Conservation (phyloP, 2,329 filamentous ascomycete species). For the Coniochaeta ligniaria region DNA sequence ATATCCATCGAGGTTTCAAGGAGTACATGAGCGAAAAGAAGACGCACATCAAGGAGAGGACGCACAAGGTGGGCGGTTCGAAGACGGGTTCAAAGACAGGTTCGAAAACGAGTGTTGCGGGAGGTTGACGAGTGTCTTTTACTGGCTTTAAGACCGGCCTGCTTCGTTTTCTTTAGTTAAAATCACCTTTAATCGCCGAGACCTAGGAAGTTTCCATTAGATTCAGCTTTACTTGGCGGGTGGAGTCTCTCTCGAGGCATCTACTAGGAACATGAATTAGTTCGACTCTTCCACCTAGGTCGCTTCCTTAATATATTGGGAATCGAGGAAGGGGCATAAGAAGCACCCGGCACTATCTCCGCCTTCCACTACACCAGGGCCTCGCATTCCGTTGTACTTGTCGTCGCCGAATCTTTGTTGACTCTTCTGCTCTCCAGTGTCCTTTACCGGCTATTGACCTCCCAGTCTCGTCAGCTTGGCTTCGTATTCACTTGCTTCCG, state of each 20-base stretch:
- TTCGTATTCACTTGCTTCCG: background rate
- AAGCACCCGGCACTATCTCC: too few species aligned
- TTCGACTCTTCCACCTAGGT: background rate
- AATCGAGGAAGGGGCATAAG: background rate
- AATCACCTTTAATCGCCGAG: background rate
- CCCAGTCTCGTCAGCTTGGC: background rate
- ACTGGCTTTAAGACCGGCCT: background rate
- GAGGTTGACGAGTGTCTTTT: background rate
- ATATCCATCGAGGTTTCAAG: constrained; percentile 15
- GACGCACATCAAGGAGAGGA: constrained; percentile 12
- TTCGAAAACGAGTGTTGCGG: background rate
- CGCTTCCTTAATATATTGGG: background rate
- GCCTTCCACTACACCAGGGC: too few species aligned
- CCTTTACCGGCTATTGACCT: too few species aligned
- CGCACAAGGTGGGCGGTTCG: background rate
- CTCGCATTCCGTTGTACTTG: background rate
- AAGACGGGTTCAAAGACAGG: background rate
- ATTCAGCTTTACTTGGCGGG: background rate
- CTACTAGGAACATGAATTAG: background rate
- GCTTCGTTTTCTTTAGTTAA: background rate
- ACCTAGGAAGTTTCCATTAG: background rate
- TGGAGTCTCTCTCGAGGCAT: background rate
- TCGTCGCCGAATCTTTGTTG: background rate
- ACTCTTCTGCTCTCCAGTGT: too few species aligned
- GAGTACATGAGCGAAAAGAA: constrained; percentile 20